Base-by-base conservation (phyloP, 768 basidiomycete genomes). In the Bullera alba region DNA sequence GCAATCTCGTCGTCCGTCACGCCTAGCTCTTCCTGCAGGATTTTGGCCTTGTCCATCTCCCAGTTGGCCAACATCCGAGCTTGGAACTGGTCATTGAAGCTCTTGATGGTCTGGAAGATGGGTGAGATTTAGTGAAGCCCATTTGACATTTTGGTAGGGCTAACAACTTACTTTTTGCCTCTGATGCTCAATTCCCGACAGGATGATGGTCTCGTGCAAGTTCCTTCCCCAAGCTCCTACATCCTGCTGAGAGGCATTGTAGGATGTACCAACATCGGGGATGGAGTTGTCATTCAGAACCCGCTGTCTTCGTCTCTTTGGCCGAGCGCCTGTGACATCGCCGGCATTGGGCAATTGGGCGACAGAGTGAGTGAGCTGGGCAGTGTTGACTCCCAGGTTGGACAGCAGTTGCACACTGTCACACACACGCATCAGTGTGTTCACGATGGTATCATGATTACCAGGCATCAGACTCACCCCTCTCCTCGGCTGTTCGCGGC, bases 371-470 rank as follows among this genome's bases (percentile, higher is more conserved):
- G 83, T 82, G 14, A 97, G 77, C 1, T 86, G 83, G n/a, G 90
- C 82, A 1, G 87, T 86, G 74, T 99, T 91, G 54, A 99, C 85
- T 53, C 88, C 87, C 0, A 88, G 90, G 58, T 90, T 87, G 1
- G 93, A 92, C 23, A 99, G 81, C 0, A 99, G 78, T n/a, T n/a
- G n/a, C n/a, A n/a, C n/a, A n/a, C n/a, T n/a, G n/a, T n/a, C n/a
- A n/a, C n/a, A n/a, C n/a, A n/a, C n/a, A n/a, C n/a, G n/a, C n/a
- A n/a, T n/a, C n/a, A 71, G 91, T 95, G 67, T 65, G 62, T 6
- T 70, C 71, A 48, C 1, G 30, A 27, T 7, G 14, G 8, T 30
- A 23, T 10, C 1, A 23, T 21, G 15, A 22, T 35, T 10, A 27
- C 16, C 10, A 25, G 19, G 27, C 7, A 21, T 14, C 16, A 36